A percentile compares a stretch with the other conserved stretches of the same genome.
phyloP scores from a whole-genome alignment of 169 alveolate genomes.

The Plasmodium coatneyi region DNA sequence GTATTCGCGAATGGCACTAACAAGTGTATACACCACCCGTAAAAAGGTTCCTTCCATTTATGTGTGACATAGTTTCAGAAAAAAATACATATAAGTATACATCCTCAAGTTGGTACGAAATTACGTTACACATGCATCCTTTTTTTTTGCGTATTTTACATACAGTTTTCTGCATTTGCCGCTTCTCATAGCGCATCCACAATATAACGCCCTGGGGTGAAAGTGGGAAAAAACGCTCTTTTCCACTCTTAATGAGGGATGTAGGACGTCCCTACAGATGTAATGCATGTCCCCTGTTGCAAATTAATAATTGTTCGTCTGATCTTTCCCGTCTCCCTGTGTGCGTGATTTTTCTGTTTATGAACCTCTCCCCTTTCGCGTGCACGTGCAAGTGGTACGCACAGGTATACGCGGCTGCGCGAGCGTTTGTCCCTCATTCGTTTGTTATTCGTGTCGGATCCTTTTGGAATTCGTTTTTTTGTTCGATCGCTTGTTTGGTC shows the following conservation, averaged over 20 bases:
- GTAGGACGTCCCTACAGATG: neutral
- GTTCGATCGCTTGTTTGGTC: neutral
- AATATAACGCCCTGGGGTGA: neutral
- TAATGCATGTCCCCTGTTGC: neutral
- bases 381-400: neutral
- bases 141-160: neutral
- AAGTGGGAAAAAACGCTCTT: neutral
- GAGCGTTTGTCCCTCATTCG: neutral
- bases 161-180: neutral
- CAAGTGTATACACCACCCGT: neutral
- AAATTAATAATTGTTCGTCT: neutral
- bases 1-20: slow-evolving; percentile 6
- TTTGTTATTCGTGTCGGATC: neutral
- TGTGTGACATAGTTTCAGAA: neutral
- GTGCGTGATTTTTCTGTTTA: neutral
- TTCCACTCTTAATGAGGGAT: neutral
- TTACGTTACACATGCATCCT: neutral
- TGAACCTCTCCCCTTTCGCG: neutral
- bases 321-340: neutral
- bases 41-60: neutral
- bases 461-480: neutral
- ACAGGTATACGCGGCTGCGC: neutral
- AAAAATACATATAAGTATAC: neutral
- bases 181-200: neutral
- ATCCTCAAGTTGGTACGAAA: neutral